phyloP scores from a whole-genome alignment of 2,329 filamentous ascomycete genomes.

The Penicillium griseofulvum region DNA sequence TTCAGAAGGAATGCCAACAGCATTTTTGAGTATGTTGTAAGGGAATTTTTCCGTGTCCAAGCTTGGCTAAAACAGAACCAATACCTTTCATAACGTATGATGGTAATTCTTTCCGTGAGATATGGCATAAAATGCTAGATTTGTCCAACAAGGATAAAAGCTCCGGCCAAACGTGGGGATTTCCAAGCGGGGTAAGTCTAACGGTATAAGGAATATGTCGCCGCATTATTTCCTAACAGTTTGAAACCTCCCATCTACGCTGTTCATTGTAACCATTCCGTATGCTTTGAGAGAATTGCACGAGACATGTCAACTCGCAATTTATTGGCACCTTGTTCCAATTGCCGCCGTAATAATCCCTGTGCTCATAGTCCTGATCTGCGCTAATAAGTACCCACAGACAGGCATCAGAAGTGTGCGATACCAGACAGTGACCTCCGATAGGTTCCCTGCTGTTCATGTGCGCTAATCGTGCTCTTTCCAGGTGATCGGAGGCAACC shows the following conservation, averaged over 20 bases:
- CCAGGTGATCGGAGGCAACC: constrained; percentile 18
- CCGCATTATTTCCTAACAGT: background rate
- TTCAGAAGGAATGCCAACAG: too few relatives aligned
- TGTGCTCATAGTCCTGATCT: too few relatives aligned
- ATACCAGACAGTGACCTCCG: background rate
- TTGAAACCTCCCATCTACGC: background rate
- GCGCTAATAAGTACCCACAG: background rate
- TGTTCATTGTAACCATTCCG: background rate
- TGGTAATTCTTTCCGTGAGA: too few relatives aligned
- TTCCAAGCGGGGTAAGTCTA: background rate
- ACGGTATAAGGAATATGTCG: background rate
- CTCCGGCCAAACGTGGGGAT: too few relatives aligned
- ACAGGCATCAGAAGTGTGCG: constrained; percentile 14
- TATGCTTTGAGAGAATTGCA: background rate
- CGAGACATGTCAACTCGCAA: background rate
- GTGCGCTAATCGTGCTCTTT: background rate
- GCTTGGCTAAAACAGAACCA: too few relatives aligned
- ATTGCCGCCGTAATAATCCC: background rate
- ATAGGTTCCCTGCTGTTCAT: too few relatives aligned
- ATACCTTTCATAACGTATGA: too few relatives aligned
- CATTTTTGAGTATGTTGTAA: too few relatives aligned
- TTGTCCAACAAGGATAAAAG: too few relatives aligned
- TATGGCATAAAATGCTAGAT: too few relatives aligned
- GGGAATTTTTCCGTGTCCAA: too few relatives aligned
- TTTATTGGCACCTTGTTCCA: background rate